These are phyloP conservation scores for Pichia sp. DNA, from an alignment of 1,139 yeast genomes.

Conservation along the genomic window DNA sequence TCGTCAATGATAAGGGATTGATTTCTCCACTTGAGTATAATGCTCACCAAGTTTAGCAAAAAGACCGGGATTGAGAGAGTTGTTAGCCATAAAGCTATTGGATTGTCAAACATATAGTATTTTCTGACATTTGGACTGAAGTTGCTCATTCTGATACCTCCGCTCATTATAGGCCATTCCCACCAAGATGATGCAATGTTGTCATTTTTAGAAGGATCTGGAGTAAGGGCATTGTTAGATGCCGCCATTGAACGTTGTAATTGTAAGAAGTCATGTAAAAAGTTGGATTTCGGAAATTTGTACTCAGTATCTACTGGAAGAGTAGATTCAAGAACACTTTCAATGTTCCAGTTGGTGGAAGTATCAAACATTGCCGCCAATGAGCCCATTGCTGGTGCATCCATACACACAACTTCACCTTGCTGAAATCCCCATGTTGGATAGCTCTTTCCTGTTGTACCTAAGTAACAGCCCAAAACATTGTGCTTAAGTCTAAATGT, in stretches of 20 bases:
- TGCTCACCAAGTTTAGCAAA: conserved; percentile 13
- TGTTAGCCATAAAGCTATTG: conserved; percentile 59
- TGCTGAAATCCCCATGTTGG: conserved; percentile 82
- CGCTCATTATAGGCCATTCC: conserved; percentile 68
- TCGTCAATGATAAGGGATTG: conserved; percentile 32
- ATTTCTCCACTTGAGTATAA: conserved; percentile 51
- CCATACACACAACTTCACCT: conserved; percentile 69
- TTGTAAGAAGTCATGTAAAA: conserved; percentile 64
- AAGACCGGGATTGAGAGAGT: conserved; percentile 30
- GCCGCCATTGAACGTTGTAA: conserved; percentile 75
- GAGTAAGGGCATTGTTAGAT: conserved; percentile 66
- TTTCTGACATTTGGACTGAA: conserved; percentile 47
- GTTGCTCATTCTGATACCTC: conserved; percentile 64
- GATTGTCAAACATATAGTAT: conserved; percentile 61
- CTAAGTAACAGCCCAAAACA: conserved; percentile 62
- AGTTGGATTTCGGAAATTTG: conserved; percentile 56
- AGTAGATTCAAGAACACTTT: conserved; percentile 49
- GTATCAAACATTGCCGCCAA: conserved; percentile 40
- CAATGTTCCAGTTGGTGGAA: conserved; percentile 78
- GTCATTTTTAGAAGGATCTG: conserved; percentile 65
- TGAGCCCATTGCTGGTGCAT: conserved; percentile 28
- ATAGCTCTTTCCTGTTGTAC: conserved; percentile 63
- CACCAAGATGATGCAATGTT: conserved; percentile 64
- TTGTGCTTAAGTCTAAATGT: conserved; percentile 58
- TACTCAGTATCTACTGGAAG: conserved; percentile 33